A percentile compares a stretch with the other conserved stretches of the same genome.
Conservation (phyloP, 2,329 filamentous ascomycete genomes). For the Orbilia blumenaviensis region DNA sequence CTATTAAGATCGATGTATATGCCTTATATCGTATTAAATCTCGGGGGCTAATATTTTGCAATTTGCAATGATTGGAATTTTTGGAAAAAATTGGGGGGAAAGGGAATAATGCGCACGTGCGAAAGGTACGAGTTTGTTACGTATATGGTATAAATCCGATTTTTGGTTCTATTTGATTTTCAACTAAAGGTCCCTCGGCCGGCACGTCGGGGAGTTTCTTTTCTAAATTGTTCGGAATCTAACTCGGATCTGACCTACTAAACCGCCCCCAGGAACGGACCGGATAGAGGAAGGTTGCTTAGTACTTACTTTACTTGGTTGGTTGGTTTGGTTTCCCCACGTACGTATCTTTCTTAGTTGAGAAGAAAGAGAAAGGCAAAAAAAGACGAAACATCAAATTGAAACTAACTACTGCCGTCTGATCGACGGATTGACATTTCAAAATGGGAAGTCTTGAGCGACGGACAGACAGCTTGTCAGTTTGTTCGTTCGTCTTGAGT, state of each 20-base stretch:
- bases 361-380: too few species aligned
- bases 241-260: neutral
- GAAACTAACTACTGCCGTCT: conserved; percentile 21
- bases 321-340: neutral
- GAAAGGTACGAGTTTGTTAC: too few species aligned
- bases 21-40: too few species aligned
- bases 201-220: neutral
- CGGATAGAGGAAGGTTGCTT: too few species aligned
- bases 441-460: conserved; percentile 18
- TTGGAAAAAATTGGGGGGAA: too few species aligned
- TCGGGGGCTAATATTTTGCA: neutral
- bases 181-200: neutral
- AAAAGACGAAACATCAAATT: conserved; percentile 9
- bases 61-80: neutral
- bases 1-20: too few species aligned
- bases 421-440: conserved; percentile 37
- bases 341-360: too few species aligned
- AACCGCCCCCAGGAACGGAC: neutral
- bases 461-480: conserved; percentile 3
- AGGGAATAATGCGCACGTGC: too few species aligned
- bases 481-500: neutral
- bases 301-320: too few species aligned
- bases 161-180: too few species aligned
- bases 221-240: neutral
- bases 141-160: too few species aligned